A percentile compares a stretch with the other conserved stretches of the same genome.
These are phyloP conservation scores for Neopestalotiopsis sp. DNA, from an alignment of 2,329 filamentous ascomycete genomes.

Conservation along the genomic window DNA sequence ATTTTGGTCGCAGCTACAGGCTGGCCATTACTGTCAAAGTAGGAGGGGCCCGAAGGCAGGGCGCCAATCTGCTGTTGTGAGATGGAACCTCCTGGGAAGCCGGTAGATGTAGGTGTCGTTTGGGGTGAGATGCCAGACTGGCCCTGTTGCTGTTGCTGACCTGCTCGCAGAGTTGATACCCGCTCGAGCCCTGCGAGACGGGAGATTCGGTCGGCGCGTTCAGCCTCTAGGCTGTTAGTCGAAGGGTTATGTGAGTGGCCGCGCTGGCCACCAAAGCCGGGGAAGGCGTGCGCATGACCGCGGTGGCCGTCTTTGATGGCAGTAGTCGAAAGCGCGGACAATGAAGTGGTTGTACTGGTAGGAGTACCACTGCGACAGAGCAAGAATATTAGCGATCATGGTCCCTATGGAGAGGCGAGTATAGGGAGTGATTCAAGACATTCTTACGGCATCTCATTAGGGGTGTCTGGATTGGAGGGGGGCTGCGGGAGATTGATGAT, in stretches of 20 bases:
- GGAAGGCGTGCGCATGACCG: conserved; percentile 72
- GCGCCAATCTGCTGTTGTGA: conserved; percentile 36
- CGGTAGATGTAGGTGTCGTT: conserved; percentile 57
- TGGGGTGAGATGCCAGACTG: conserved; percentile 51
- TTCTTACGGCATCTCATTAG: conserved; percentile 86
- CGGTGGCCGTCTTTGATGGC: conserved; percentile 97
- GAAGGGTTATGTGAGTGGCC: conserved; percentile 65
- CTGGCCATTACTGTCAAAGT: conserved; percentile 80
- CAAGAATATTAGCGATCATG: conserved; percentile 26
- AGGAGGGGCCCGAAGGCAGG: conserved; percentile 61
- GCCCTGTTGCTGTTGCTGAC: conserved; percentile 38
- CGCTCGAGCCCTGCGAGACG: conserved; percentile 91
- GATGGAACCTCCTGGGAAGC: conserved; percentile 46
- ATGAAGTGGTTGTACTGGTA: conserved; percentile 88
- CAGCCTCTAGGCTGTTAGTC: conserved; percentile 81
- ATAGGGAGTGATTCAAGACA: conserved; percentile 8
- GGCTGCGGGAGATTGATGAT: conserved; percentile 85
- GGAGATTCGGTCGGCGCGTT: conserved; percentile 93
- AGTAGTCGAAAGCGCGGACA: conserved; percentile 89
- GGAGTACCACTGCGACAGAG: conserved; percentile 76
- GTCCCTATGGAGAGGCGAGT: not conserved
- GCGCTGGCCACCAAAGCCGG: conserved; percentile 56
- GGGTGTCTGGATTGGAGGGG: conserved; percentile 82
- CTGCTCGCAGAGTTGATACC: conserved; percentile 75
- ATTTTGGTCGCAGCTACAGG: conserved; percentile 74